Evolutionary conservation across 2,329 filamentous ascomycete genomes (phyloP).

Genomic region (Pseudopithomyces maydicus): DNA sequence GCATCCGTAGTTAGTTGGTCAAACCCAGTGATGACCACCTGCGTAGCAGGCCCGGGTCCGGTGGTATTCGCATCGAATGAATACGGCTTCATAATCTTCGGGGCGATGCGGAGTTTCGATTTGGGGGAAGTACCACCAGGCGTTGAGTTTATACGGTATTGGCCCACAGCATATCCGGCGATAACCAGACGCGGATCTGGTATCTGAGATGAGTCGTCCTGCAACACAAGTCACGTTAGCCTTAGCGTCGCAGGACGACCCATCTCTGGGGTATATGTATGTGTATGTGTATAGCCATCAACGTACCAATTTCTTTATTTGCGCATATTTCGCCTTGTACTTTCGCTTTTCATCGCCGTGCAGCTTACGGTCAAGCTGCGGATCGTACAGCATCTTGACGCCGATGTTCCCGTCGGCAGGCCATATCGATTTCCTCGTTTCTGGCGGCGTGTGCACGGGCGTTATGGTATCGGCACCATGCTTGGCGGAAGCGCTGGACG

Average conservation of each 20-base stretch:
- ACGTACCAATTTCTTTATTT: slow-evolving; percentile 46
- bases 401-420: slow-evolving; percentile 61
- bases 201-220: slow-evolving; percentile 80
- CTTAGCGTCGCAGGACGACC: slow-evolving; percentile 48
- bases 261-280: slow-evolving; percentile 31
- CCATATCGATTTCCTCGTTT: slow-evolving; percentile 54
- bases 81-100: slow-evolving; percentile 82
- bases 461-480: slow-evolving; percentile 56
- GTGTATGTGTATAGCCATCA: slow-evolving; percentile 22
- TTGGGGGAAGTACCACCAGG: slow-evolving; percentile 62
- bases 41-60: slow-evolving; percentile 85
- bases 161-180: slow-evolving; percentile 61
- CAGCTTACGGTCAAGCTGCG: slow-evolving; percentile 28
- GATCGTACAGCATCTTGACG: slow-evolving; percentile 66
- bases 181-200: slow-evolving; percentile 80
- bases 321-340: slow-evolving; percentile 56
- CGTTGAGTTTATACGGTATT: slow-evolving; percentile 56
- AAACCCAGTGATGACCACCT: slow-evolving; percentile 94
- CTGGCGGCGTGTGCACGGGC: slow-evolving; percentile 50
- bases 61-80: slow-evolving; percentile 81
- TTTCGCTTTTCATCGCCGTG: slow-evolving; percentile 41
- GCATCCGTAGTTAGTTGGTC: slow-evolving; percentile 84
- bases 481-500: slow-evolving; percentile 32
- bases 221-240: slow-evolving; percentile 52
- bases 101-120: slow-evolving; percentile 71